Evolutionary conservation across 116 monocot genomes (phyloP).

Genomic region (Zostera marina): DNA sequence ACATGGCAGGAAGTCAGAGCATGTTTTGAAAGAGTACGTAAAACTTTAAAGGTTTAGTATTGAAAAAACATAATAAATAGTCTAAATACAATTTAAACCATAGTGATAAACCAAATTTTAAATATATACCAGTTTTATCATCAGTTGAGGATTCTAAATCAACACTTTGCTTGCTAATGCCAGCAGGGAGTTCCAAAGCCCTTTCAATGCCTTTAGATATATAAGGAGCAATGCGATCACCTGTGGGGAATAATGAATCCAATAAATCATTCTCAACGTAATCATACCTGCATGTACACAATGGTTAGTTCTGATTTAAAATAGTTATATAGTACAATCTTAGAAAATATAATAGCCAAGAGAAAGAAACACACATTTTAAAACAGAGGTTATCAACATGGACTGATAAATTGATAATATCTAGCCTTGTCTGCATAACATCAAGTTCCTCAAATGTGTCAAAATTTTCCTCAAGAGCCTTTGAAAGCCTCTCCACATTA

Average conservation of each 20-base stretch:
- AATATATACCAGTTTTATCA: not conserved
- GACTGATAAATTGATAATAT: constrained; percentile 32
- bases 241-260: constrained; percentile 38
- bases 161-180: constrained; percentile 12
- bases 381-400: constrained; percentile 37
- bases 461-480: constrained; percentile 26
- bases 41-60: too few species aligned
- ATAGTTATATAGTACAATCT: not conserved
- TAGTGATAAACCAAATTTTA: not conserved
- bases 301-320: not conserved
- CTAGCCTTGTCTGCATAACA: constrained; percentile 15
- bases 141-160: constrained; percentile 6
- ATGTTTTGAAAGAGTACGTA: too few species aligned
- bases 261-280: constrained; percentile 82
- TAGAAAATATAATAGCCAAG: not conserved
- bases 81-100: not conserved
- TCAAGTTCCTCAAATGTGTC: constrained; percentile 15
- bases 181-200: constrained; percentile 41
- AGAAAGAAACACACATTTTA: constrained; percentile 36
- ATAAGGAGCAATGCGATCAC: constrained; percentile 82
- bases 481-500: constrained; percentile 60
- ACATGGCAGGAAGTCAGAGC: too few species aligned
- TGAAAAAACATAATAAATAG: too few species aligned
- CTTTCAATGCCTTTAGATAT: constrained; percentile 70
- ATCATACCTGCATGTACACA: constrained; percentile 41